Evolutionary conservation across 805 yeast species (phyloP).

Genomic region (Ogataea wickerhamii): DNA sequence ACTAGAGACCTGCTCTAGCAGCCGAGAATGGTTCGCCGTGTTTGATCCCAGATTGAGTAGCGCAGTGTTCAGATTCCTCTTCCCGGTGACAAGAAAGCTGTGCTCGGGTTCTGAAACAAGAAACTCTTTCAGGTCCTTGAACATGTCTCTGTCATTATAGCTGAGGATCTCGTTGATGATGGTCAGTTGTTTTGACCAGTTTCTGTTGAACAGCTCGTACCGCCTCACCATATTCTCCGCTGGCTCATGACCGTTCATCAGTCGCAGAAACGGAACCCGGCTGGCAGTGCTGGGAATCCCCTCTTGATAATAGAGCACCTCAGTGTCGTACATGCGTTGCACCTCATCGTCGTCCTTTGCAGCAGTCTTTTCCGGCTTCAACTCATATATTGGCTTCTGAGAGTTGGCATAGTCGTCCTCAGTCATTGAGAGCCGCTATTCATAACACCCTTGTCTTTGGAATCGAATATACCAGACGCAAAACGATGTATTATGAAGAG

Average conservation of each 20-base stretch:
- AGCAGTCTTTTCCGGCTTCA: slow-evolving; percentile 10
- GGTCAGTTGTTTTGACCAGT: slow-evolving; percentile 34
- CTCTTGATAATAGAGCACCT: slow-evolving; percentile 16
- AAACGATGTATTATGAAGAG: no score
- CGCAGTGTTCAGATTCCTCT: slow-evolving; percentile 31
- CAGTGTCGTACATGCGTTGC: slow-evolving; percentile 3
- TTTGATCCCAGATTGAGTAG: slow-evolving; percentile 42
- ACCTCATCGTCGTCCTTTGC: neutral
- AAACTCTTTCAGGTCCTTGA: slow-evolving; percentile 29
- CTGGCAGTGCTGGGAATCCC: slow-evolving; percentile 18
- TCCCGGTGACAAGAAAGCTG: slow-evolving; percentile 8
- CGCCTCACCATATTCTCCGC: slow-evolving; percentile 34
- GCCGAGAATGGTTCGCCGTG: slow-evolving; percentile 37
- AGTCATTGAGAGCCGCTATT: slow-evolving; percentile 10
- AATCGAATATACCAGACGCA: no score
- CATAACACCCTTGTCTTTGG: no score
- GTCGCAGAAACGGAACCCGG: slow-evolving; percentile 38
- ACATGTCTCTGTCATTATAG: slow-evolving; percentile 34
- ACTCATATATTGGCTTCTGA: slow-evolving; percentile 32
- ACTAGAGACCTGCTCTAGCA: slow-evolving; percentile 27
- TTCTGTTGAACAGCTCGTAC: slow-evolving; percentile 40
- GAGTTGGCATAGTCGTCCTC: slow-evolving; percentile 27
- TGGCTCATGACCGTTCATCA: slow-evolving; percentile 44
- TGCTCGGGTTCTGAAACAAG: slow-evolving; percentile 13
- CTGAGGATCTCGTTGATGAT: slow-evolving; percentile 29